phyloP scores from a whole-genome alignment of 495 filamentous ascomycete species.

The Neurospora pannonica region DNA sequence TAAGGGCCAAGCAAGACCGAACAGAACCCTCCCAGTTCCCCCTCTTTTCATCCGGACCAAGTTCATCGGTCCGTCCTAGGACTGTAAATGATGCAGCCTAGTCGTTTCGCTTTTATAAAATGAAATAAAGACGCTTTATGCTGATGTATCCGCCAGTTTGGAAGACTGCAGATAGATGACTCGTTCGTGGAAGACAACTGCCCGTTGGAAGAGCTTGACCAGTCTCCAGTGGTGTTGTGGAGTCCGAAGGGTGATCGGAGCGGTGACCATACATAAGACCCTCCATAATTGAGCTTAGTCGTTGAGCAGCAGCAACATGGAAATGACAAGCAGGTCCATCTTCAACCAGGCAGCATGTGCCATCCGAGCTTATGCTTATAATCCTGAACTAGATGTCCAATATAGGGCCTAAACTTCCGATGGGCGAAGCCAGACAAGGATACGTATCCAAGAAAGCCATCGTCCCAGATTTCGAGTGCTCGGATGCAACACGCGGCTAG shows the following conservation, averaged over 20 bases:
- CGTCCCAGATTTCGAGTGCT: background rate
- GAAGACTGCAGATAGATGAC: background rate
- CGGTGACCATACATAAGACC: background rate
- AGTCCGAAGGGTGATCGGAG: background rate
- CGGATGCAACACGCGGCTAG: background rate
- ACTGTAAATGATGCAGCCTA: background rate
- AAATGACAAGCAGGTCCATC: background rate
- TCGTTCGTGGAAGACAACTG: background rate
- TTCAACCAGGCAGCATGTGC: background rate
- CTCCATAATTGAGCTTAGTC: background rate
- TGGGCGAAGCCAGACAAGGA: slow-evolving; percentile 1
- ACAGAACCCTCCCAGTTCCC: background rate
- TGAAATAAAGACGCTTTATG: background rate
- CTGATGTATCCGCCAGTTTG: background rate
- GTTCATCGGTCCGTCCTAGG: background rate
- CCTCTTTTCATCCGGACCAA: background rate
- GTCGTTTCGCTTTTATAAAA: background rate
- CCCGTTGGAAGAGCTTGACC: background rate
- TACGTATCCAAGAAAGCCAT: slow-evolving; percentile 22
- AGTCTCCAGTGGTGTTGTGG: background rate
- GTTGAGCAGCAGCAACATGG: background rate
- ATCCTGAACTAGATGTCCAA: slow-evolving; percentile 24
- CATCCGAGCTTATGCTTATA: slow-evolving; percentile 1
- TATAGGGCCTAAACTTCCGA: slow-evolving; percentile 9
- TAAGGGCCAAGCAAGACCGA: background rate